Base-by-base conservation (phyloP, 257 asterid genomes). In the Capsicum pubescens region DNA sequence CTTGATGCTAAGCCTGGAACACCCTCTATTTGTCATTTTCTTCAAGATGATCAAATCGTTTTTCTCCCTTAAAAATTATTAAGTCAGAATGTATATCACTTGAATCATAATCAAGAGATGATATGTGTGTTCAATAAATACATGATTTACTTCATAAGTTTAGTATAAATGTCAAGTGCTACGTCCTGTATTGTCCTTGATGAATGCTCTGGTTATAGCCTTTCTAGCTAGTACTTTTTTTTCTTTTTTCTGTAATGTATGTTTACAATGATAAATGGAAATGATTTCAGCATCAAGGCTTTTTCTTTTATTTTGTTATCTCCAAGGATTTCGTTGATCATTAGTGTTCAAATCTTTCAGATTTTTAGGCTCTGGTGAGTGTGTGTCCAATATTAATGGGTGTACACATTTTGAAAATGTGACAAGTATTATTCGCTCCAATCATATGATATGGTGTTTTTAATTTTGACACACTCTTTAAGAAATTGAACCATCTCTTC, bases 11-110 rank as follows among this genome's bases (percentile, higher is more conserved):
- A 52, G n/a, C 84, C 86, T 17, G 86, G 84, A 55, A 44, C 70
- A 44, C 58, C 72, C 55, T 56, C 71, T 17, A 84, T 84, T 66
- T 84, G 84, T n/a, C 84, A 84, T 79, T 76, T 61, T 66, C 72
- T 84, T 52, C 86, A 80, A 44, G 76, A 84, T 80, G 86, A 77
- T 66, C 86, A 84, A 19, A 36, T 84, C 14, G 83, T 84, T 55
- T 84, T 80, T 69, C 59, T 84, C 50, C 61, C 64, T 13, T 11
- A 48, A 48, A 7, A 7, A 48, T 8, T 7, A 8, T 26, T 26
- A 48, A 48, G 11, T 48, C 3, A 8, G 2, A 7, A 48, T 48
- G 1, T 7, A 48, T 13, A 39, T 39, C 44, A 39, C 44, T 39
- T 39, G 32, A 39, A 39, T 39, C 44, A 39, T 39, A 39, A 39